Evolutionary conservation across 768 basidiomycete genomes (phyloP), one percentile per base, ranked within the genome.

Genomic region (Termitomyces sp.): DNA sequence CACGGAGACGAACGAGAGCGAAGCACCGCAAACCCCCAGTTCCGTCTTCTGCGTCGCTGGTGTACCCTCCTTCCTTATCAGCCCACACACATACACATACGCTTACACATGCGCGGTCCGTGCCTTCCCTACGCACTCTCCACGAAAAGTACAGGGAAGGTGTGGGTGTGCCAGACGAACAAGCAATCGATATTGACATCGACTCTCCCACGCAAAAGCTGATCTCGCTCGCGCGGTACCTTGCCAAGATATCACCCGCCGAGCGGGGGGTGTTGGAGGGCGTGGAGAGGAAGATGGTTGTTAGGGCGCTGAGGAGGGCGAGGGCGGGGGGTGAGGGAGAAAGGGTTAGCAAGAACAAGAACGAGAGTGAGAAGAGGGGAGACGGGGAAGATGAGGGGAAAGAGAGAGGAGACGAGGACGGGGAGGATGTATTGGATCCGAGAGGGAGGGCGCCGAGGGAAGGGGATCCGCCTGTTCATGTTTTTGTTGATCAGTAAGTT

Each of bases 401-500:
- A 15, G 60, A 57, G 59, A 49, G 62, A 18, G 56, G 60, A 18
- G 58, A 58, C 2, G 32, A 33, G n/a, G 57, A 64, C 48, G 50
- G 50, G 53, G 58, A 73, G 16, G 71, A 71, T 36, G 71, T 72
- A 28, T 57, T 76, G 12, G 78, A 78, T 60, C 74, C 76, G n/a
- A 66, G 77, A 49, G 74, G 74, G 22, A 70, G 71, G 50, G 60
- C 69, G 39, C 71, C 73, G 24, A 67, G 65, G 51, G 68, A 70
- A 49, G 71, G 69, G 16, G 78, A 77, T 57, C 70, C 71, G 9
- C 67, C 78, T 46, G 70, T 79, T 33, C 79, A 80, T 66, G 70
- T 80, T 63, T 86, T 87, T 72, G 77, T 87, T 65, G 85, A 87
- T 68, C 85, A 86, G 85, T 86, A 60, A 81, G 80, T 60, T 58